Percentiles rank a stretch among this genome's conserved stretches.
These are phyloP conservation scores for Elongisporangium anandrum DNA, from an alignment of 352 stramenopile species.

Conservation along the genomic window DNA sequence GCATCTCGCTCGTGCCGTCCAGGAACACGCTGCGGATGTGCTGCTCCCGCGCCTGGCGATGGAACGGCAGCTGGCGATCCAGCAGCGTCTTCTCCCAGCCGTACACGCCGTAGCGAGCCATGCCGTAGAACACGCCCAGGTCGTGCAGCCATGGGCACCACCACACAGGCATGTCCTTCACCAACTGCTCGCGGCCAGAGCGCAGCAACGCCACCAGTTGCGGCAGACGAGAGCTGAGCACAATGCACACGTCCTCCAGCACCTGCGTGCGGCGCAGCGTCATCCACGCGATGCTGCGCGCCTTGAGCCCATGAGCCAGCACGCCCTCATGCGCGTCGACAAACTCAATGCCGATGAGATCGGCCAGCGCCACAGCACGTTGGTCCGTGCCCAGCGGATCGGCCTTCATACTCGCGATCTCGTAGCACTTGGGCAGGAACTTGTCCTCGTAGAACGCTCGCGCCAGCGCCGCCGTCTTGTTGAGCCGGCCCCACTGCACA, in stretches of 20 bases:
- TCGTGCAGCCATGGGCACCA: conserved; percentile 89
- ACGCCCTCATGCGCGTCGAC: conserved; percentile 83
- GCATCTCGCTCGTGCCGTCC: conserved; percentile 48
- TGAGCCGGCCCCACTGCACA: conserved; percentile 75
- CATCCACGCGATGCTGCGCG: conserved; percentile 80
- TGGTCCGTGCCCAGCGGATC: conserved; percentile 76
- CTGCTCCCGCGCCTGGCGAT: conserved; percentile 54
- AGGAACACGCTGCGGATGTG: conserved; percentile 75
- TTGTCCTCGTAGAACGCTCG: conserved; percentile 70
- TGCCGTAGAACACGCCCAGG: conserved; percentile 68
- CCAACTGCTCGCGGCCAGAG: conserved; percentile 51
- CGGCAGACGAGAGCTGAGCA: conserved; percentile 35
- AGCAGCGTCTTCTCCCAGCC: conserved; percentile 67
- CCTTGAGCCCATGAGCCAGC: conserved; percentile 79
- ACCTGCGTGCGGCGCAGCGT: conserved; percentile 74
- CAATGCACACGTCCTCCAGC: conserved; percentile 59
- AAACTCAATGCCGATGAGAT: conserved; percentile 84
- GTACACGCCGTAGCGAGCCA: conserved; percentile 72
- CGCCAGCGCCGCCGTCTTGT: conserved; percentile 67
- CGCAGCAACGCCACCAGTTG: conserved; percentile 49
- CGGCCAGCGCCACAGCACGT: conserved; percentile 59
- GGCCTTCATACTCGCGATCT: conserved; percentile 76
- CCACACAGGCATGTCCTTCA: conserved; percentile 81
- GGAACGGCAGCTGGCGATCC: conserved; percentile 72
- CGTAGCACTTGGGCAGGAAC: conserved; percentile 66